Conservation (phyloP, 495 filamentous ascomycete genomes). For the Extremus antarcticus region DNA sequence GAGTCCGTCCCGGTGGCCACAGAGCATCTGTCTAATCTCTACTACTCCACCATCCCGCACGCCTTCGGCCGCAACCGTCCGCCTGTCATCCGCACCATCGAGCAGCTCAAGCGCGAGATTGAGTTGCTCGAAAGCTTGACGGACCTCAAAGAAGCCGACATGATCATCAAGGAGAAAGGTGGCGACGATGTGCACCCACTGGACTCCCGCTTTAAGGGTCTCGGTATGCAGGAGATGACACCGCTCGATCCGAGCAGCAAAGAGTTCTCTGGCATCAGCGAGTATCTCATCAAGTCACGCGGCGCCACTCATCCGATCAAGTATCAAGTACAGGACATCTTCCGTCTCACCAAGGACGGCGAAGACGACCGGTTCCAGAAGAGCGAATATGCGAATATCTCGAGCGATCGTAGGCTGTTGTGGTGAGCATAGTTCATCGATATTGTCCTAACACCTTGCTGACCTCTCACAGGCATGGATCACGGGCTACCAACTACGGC, state of each 20-base stretch:
- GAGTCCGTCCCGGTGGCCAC: conserved; percentile 19
- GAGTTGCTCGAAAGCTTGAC: conserved; percentile 64
- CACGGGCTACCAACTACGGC: conserved; percentile 65
- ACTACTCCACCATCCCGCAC: conserved; percentile 75
- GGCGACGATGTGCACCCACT: conserved; percentile 45
- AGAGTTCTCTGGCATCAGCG: conserved; percentile 53
- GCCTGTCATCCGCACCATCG: conserved; percentile 45
- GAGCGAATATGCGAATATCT: conserved; percentile 36
- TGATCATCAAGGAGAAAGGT: conserved; percentile 53
- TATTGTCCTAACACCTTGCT: neutral
- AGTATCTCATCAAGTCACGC: conserved; percentile 55
- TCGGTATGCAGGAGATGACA: conserved; percentile 67
- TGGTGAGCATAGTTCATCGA: conserved; percentile 42
- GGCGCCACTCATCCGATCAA: conserved; percentile 48
- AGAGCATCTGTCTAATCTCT: conserved; percentile 59
- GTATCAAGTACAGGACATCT: conserved; percentile 56
- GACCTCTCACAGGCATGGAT: conserved; percentile 47
- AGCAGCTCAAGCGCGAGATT: conserved; percentile 58
- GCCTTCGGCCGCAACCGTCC: conserved; percentile 64
- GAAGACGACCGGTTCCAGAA: conserved; percentile 57
- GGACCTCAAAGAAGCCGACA: conserved; percentile 71
- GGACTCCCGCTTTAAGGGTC: conserved; percentile 57
- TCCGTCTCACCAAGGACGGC: conserved; percentile 67
- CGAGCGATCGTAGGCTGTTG: conserved; percentile 55
- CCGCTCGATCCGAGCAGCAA: conserved; percentile 45